Base-by-base conservation (phyloP, 805 yeast species). In the Metschnikowia picachoensis region DNA sequence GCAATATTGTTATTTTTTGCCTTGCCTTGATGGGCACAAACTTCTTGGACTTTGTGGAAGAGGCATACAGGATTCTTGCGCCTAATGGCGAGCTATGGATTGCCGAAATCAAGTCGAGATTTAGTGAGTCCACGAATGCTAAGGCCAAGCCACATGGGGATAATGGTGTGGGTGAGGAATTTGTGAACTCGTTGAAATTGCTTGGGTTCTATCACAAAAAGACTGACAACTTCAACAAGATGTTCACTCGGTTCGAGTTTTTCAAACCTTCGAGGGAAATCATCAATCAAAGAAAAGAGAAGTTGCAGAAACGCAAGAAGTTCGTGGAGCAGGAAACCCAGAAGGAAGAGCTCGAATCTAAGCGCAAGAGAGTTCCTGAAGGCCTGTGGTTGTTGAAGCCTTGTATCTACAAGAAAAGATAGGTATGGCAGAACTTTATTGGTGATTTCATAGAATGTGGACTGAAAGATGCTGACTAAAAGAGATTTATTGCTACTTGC, bases 11-110 rank as follows among this genome's bases (percentile, higher is more conserved):
- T n/a, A 79, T 94, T 6, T 94, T 91, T 66, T 94, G 99, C 65
- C 74, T 94, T 41, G 94, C 98, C 0, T 72, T 94, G 48, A 94
- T 94, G 99, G 99, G 99, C 3, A 92, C 98, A 3, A 94, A 94
- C 61, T 90, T 92, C 62, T 70, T 91, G 50, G 98, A 94, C 61
- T 94, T 94, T 61, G 80, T 94, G 43, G 75, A 82, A 47, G 99
- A 94, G 62, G 98, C 97, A 0, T 77, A 86, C 60, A 76, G 99
- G 59, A 73, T 94, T 14, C 71, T 94, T 43, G 83, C 89, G 9
- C 96, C 96, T 36, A 76, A 89, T 49, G 98, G 99, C 27, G 96
- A 92, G 62, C 68, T 94, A 39, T 94, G 99, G 99, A 89, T 94
- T 39, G 94, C 98, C 2, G 99, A 94, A 63, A 94, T 94, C 67